Base-by-base conservation (phyloP, 495 filamentous ascomycete species). In the Geoglossum glabrum region DNA sequence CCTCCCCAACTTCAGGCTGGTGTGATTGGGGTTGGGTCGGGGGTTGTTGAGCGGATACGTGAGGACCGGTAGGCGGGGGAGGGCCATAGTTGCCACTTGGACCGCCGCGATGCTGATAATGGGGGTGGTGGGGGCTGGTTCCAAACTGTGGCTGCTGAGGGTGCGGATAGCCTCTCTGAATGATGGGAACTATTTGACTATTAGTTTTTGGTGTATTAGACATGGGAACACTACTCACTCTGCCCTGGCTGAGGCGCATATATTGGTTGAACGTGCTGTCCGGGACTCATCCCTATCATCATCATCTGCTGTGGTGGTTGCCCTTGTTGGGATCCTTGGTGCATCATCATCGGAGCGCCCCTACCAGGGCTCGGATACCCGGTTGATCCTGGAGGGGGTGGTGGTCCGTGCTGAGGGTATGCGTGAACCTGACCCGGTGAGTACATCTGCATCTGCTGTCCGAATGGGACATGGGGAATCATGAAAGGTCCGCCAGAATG, bases 301-400 rank as follows among this genome's bases (percentile, higher is more conserved):
- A 76, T 72, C 56, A 67, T 67, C 59, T 73, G 74, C 6, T 74
- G 70, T 49, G 72, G 70, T 23, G 36, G 23, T 61, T 87, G 84
- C 17, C 83, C 84, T 60, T 83, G 81, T 61, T 87, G 84, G 23
- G 84, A 88, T 54, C 82, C 82, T 67, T 79, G 76, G 64, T 86
- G 84, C 78, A 87, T 86, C 85, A 90, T 90, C 71, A 90, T 83
- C 1, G 85, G 86, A 0, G 84, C 79, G 27, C 78, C 78, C 21
- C 86, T 77, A 55, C 85, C 80, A 0, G 87, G 86, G 64, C 85
- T 90, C n/a, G 86, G 84, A 68, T 84, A 95, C 19, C 86, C 85
- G 64, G 81, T 90, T 2, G 83, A 49, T 2, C 57, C 59, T 23
- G 64, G 59, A 15, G 45, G 57, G 7, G 57, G 57, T 1, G 76